Evolutionary conservation across 768 basidiomycete genomes (phyloP), one percentile per base, ranked within the genome.

Genomic region (Mrakia gelida): DNA sequence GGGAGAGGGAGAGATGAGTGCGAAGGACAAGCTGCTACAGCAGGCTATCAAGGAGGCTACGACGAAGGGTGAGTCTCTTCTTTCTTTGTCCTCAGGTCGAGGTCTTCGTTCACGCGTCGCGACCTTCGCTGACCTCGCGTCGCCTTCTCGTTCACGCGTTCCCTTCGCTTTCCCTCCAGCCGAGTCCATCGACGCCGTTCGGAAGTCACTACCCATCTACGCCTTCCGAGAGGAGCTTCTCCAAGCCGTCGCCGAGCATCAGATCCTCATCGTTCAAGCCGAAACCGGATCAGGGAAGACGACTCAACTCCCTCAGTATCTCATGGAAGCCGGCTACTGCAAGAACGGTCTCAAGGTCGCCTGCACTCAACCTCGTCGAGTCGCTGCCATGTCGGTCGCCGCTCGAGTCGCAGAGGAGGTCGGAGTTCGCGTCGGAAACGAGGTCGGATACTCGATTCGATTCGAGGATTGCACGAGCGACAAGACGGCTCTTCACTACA

Each of bases 401-500:
- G 95, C 96, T 23, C 96, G 97, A 86, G 97, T 99, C 23, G 96
- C 97, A 0, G 97, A 98, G 80, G 97, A 99, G 86, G 95, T 98
- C 91, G 97, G 95, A 11, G 92, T 91, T 4, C 92, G 98, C 84
- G 91, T 99, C 59, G 97, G 97, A 15, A 93, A 95, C 81, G 96
- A 98, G 86, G 97, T 99, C 71, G 97, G 97, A n/a, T 99, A 99
- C 85, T 96, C 95, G 49, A 99, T 99, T 81, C 93, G 97, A 45
- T 99, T 99, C 86, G 97, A 99, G 85, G 97, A 99, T 85, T 97
- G 95, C 84, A 99, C 97, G 28, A 97, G 94, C 86, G 95, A 98
- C 87, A 98, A 97, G 87, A 99, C 97, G 6, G 92, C 95, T 63
- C 87, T 99, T 82, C 98, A 99, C 85, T 99, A 99, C 85, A 97